Percentiles rank a stretch among this genome's conserved stretches.
Conservation (phyloP, 805 yeast species). For the Metschnikowia colocasiae region DNA sequence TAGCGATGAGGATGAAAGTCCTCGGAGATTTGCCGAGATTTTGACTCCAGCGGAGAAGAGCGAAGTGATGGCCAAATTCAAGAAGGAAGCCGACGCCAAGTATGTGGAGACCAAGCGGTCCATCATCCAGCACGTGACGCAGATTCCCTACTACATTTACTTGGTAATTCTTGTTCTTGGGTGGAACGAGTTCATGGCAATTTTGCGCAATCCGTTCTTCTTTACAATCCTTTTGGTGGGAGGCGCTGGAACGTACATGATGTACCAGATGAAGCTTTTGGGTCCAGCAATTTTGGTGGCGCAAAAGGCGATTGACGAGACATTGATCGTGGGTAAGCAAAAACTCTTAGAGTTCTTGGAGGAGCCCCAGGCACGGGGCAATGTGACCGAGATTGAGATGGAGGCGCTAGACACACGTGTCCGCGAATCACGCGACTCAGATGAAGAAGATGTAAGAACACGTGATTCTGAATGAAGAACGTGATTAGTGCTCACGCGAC, state of each 20-base stretch:
- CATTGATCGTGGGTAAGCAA: slow-evolving; percentile 53
- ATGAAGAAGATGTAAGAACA: background rate
- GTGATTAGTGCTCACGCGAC: no score
- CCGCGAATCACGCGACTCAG: background rate
- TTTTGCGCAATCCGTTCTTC: slow-evolving; percentile 81
- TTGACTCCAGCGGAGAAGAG: slow-evolving; percentile 56
- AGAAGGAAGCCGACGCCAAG: slow-evolving; percentile 71
- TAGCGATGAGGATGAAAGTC: slow-evolving; percentile 18
- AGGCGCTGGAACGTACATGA: slow-evolving; percentile 60
- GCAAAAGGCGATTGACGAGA: slow-evolving; percentile 54
- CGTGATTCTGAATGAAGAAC: background rate
- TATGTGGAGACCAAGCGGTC: slow-evolving; percentile 89
- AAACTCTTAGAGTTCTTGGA: slow-evolving; percentile 57
- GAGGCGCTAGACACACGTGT: slow-evolving; percentile 10
- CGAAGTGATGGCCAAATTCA: slow-evolving; percentile 55
- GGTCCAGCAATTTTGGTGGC: slow-evolving; percentile 67
- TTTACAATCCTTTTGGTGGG: slow-evolving; percentile 57
- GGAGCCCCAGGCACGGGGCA: slow-evolving; percentile 28
- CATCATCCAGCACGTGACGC: slow-evolving; percentile 68
- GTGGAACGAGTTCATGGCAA: slow-evolving; percentile 92
- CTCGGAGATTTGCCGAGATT: slow-evolving; percentile 52
- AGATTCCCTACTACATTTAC: slow-evolving; percentile 82
- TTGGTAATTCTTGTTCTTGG: slow-evolving; percentile 72
- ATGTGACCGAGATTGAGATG: slow-evolving; percentile 17
- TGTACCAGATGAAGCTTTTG: slow-evolving; percentile 68